Evolutionary conservation across 208 protist genomes (phyloP).

Genomic region (Trichomonas gallinae): DNA sequence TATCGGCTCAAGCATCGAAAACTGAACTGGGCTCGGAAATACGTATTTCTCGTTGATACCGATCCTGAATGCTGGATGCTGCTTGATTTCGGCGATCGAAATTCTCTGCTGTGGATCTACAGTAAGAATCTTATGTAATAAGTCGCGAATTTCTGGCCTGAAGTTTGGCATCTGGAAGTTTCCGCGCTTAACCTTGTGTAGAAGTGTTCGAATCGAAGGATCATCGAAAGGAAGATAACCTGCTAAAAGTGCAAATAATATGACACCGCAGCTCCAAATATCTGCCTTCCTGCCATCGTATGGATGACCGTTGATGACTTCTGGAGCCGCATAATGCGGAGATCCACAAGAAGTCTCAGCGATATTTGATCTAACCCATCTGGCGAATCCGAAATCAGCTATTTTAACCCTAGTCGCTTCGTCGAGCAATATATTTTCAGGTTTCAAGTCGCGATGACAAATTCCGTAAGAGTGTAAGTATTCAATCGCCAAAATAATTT

Average conservation of each 20-base stretch:
- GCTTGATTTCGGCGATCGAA: not conserved
- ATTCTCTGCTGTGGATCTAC: not conserved
- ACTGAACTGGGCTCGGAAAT: not conserved
- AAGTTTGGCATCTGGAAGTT: not conserved
- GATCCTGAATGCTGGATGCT: not conserved
- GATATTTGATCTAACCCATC: slow-evolving; percentile 60
- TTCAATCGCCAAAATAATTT: slow-evolving; percentile 10
- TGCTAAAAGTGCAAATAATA: not conserved
- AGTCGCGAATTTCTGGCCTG: not conserved
- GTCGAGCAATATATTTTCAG: slow-evolving; percentile 29
- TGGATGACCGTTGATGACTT: slow-evolving; percentile 54
- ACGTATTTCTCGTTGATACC: not conserved
- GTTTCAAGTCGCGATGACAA: slow-evolving; percentile 32
- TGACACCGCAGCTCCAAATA: not conserved
- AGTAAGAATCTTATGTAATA: not conserved
- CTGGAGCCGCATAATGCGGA: slow-evolving; percentile 67
- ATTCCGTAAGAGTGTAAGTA: not conserved
- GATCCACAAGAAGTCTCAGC: slow-evolving; percentile 60
- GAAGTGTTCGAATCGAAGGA: not conserved
- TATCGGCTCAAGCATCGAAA: not conserved
- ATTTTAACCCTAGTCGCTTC: not conserved
- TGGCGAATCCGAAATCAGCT: slow-evolving; percentile 43
- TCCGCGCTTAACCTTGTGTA: not conserved
- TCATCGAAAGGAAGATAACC: slow-evolving; percentile 17
- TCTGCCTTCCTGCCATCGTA: slow-evolving; percentile 23